Evolutionary conservation across 2,329 filamentous ascomycete species (phyloP).

Genomic region (Diatrype stigma): DNA sequence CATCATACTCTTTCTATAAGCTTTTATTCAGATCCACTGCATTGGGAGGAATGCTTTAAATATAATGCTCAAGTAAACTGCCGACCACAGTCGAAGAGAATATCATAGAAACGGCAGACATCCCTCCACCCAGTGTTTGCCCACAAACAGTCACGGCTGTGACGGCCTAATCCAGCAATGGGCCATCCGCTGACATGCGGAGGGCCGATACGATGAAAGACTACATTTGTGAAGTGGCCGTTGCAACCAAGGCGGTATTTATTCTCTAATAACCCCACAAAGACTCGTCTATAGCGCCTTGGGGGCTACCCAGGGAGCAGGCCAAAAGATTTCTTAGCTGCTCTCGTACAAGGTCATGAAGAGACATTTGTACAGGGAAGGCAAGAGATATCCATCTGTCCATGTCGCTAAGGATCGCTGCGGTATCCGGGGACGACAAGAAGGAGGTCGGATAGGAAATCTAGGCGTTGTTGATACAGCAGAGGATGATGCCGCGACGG

Average conservation of each 20-base stretch:
- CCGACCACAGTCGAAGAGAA: too few species aligned
- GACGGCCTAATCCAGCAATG: background rate
- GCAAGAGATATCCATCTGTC: background rate
- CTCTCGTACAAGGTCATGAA: background rate
- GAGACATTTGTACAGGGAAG: background rate
- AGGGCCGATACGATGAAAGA: background rate
- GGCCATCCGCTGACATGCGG: background rate
- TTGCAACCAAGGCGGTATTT: background rate
- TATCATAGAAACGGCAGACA: too few species aligned
- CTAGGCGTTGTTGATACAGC: background rate
- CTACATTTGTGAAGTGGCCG: too few species aligned
- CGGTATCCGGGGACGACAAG: background rate
- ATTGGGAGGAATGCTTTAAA: too few species aligned
- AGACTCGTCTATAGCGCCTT: background rate
- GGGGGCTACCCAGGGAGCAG: background rate
- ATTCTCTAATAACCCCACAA: background rate
- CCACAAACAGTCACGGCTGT: background rate
- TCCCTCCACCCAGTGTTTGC: background rate
- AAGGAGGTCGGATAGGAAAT: background rate
- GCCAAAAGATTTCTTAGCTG: background rate
- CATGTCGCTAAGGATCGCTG: background rate
- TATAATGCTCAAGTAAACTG: too few species aligned
- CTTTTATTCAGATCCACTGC: too few species aligned
- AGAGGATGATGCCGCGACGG: background rate
- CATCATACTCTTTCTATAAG: too few species aligned